A percentile compares a stretch with the other conserved stretches of the same genome.
phyloP scores from a whole-genome alignment of 768 basidiomycete genomes.

The Asterophora parasitica region DNA sequence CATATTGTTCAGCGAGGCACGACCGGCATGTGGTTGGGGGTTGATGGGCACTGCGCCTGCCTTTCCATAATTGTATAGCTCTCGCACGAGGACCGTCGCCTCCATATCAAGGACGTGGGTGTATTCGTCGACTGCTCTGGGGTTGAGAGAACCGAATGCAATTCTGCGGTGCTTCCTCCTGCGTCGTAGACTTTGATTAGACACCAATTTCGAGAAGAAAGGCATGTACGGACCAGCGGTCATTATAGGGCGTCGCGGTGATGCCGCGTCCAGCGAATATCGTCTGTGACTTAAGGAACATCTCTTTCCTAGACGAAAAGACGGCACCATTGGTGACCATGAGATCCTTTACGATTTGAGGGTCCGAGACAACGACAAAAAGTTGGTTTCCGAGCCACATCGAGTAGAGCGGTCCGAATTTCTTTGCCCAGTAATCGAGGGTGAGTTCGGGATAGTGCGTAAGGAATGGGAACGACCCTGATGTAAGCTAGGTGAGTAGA shows the following conservation, averaged over 20 bases:
- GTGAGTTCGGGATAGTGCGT: slow-evolving; percentile 38
- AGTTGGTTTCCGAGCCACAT: slow-evolving; percentile 44
- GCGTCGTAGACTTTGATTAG: slow-evolving; percentile 6
- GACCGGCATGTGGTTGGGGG: slow-evolving; percentile 34
- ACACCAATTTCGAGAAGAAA: neutral
- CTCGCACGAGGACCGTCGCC: slow-evolving; percentile 32
- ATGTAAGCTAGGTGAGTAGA: neutral
- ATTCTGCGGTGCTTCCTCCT: slow-evolving; percentile 42
- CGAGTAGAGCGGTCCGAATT: slow-evolving; percentile 40
- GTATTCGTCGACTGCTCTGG: slow-evolving; percentile 31
- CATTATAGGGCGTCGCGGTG: slow-evolving; percentile 40
- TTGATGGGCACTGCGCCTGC: slow-evolving; percentile 31
- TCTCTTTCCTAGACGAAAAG: slow-evolving; percentile 43
- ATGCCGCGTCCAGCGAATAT: slow-evolving; percentile 41
- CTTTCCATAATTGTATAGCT: slow-evolving; percentile 29
- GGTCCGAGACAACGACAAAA: slow-evolving; percentile 41
- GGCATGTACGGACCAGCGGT: slow-evolving; percentile 27
- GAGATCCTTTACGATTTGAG: slow-evolving; percentile 38
- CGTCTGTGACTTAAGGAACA: slow-evolving; percentile 41
- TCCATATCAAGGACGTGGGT: slow-evolving; percentile 34
- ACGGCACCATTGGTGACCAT: slow-evolving; percentile 40
- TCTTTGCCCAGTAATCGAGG: slow-evolving; percentile 37
- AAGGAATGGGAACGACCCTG: slow-evolving; percentile 35
- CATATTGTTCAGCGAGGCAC: slow-evolving; percentile 42
- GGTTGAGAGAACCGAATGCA: slow-evolving; percentile 27